Percentiles rank a stretch among this genome's conserved stretches.
These are phyloP conservation scores for Fennellomyces sp. DNA, from an alignment of 371 early-diverging fungal genomes.

Conservation along the genomic window DNA sequence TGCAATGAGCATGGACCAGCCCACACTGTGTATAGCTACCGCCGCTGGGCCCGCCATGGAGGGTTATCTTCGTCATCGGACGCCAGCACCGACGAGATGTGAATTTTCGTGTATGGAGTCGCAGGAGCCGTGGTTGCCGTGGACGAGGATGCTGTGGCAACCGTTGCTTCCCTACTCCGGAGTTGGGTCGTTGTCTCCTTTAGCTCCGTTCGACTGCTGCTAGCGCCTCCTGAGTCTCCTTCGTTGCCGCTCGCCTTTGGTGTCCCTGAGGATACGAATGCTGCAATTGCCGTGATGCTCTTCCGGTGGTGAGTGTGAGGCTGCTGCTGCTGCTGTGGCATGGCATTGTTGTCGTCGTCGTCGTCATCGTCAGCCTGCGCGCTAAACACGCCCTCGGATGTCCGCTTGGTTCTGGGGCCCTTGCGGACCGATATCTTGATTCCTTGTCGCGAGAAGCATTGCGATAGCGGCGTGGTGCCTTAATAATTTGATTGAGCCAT, in stretches of 20 bases:
- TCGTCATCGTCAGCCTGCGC: constrained; percentile 1
- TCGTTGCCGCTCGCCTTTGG: neutral
- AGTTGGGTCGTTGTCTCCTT: constrained; percentile 2
- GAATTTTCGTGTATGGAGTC: neutral
- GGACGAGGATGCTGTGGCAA: neutral
- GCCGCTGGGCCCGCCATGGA: neutral
- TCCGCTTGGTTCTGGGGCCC: constrained; percentile 11
- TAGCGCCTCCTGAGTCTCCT: neutral
- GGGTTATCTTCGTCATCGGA: constrained; percentile 5
- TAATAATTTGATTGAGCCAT: constrained; percentile 10
- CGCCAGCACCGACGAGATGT: constrained; percentile 10
- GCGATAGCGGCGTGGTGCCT: constrained; percentile 71
- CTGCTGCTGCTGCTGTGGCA: neutral
- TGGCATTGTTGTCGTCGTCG: neutral
- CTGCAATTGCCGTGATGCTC: neutral
- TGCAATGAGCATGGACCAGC: too few relatives aligned
- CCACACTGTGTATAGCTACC: too few relatives aligned
- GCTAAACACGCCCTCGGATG: constrained; percentile 6
- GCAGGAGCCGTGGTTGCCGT: neutral
- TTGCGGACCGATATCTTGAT: constrained; percentile 72
- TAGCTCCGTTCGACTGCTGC: neutral
- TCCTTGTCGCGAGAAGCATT: constrained; percentile 73
- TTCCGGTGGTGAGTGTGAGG: neutral
- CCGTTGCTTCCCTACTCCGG: neutral
- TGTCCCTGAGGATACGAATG: neutral